phyloP scores from a whole-genome alignment of 176 grass and related monocot genomes.

The Lolium rigidum region DNA sequence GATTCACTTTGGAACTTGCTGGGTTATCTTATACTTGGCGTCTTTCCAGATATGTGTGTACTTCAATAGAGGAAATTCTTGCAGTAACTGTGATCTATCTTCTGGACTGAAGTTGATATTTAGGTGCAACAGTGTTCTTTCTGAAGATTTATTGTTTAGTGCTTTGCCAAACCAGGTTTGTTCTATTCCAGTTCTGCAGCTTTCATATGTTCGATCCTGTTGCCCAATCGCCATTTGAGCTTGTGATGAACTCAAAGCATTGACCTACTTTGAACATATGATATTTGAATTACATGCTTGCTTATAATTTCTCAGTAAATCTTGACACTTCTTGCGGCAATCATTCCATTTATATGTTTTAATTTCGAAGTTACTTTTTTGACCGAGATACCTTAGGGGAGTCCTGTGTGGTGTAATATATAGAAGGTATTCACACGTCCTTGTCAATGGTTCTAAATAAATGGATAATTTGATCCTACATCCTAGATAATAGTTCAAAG shows the following conservation, averaged over 20 bases:
- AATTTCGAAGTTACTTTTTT: not conserved
- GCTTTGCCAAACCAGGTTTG: slow-evolving; percentile 23
- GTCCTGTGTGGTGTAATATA: not conserved
- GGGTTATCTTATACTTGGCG: slow-evolving; percentile 18
- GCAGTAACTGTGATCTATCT: not conserved
- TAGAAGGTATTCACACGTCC: not conserved
- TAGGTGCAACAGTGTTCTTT: not conserved
- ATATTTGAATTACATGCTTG: slow-evolving; percentile 3
- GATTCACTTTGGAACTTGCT: not conserved
- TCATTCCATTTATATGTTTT: not conserved
- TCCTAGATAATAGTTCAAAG: not conserved
- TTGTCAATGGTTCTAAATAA: not conserved
- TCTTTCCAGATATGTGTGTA: slow-evolving; percentile 1
- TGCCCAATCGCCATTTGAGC: not conserved
- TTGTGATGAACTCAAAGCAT: not conserved
- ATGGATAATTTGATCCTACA: not conserved
- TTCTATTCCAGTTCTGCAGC: slow-evolving; percentile 13
- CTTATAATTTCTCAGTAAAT: slow-evolving; percentile 28
- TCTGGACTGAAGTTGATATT: not conserved
- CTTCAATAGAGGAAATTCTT: not conserved
- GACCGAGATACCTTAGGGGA: not conserved
- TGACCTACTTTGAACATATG: not conserved
- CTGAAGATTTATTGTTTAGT: not conserved
- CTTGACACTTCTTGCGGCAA: not conserved
- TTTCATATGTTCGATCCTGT: slow-evolving; percentile 35